Conservation (phyloP, 805 yeast species). For the Ogataea glucozyma region DNA sequence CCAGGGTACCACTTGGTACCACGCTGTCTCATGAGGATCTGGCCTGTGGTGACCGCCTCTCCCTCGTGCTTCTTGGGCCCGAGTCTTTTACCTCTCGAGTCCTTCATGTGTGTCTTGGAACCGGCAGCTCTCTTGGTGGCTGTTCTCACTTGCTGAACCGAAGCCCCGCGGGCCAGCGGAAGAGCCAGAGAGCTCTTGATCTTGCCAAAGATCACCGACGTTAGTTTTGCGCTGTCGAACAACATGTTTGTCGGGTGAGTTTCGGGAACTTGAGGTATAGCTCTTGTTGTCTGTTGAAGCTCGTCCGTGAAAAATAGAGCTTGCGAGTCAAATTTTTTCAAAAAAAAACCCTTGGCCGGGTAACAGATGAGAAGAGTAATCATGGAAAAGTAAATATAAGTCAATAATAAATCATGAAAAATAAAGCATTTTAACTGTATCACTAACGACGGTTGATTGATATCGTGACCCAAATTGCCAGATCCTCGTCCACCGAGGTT, state of each 20-base stretch:
- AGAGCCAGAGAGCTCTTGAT: conserved; percentile 13
- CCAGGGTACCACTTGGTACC: conserved; percentile 97
- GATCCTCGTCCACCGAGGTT: too few relatives aligned
- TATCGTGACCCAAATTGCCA: too few relatives aligned
- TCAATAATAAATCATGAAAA: too few relatives aligned
- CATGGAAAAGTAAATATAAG: too few relatives aligned
- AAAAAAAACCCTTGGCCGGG: not conserved
- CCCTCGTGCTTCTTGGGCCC: conserved; percentile 91
- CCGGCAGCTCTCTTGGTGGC: conserved; percentile 96
- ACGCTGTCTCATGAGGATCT: conserved; percentile 88
- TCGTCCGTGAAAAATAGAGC: too few relatives aligned
- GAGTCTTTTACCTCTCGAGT: conserved; percentile 90
- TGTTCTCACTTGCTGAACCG: conserved; percentile 58
- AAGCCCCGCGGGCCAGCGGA: conserved; percentile 11
- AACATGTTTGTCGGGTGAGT: conserved; percentile 4
- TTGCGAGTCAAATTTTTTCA: not conserved
- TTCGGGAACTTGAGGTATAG: not conserved
- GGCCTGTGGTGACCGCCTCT: conserved; percentile 72
- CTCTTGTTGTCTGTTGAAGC: too few relatives aligned
- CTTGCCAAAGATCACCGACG: conserved; percentile 14
- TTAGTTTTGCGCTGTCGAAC: conserved; percentile 8
- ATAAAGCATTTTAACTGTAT: too few relatives aligned
- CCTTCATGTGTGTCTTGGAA: conserved; percentile 90
- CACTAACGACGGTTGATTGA: too few relatives aligned
- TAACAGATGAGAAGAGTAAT: too few relatives aligned